phyloP scores from a whole-genome alignment of 768 basidiomycete species.

The Boletales sp. region DNA sequence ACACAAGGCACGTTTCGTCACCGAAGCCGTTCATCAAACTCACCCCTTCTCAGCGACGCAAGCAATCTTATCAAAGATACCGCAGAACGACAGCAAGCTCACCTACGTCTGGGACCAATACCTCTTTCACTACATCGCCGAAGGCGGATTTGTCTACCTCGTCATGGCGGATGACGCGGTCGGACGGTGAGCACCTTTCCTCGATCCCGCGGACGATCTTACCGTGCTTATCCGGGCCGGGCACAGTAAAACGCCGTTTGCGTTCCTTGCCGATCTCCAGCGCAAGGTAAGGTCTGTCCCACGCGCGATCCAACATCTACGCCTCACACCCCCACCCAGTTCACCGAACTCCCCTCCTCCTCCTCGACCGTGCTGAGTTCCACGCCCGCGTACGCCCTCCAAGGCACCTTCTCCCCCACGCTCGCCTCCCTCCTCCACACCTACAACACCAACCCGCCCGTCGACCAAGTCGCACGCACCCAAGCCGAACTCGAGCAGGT shows the following conservation, averaged over 20 bases:
- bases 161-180: conserved; percentile 94
- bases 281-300: conserved; percentile 47
- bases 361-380: conserved; percentile 49
- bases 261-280: conserved; percentile 86
- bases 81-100: conserved; percentile 80
- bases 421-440: conserved; percentile 77
- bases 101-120: conserved; percentile 93
- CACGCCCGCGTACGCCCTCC: conserved; percentile 59
- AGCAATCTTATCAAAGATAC: conserved; percentile 92
- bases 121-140: conserved; percentile 91
- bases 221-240: neutral
- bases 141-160: conserved; percentile 81
- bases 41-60: conserved; percentile 56
- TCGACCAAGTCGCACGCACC: conserved; percentile 86
- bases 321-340: conserved; percentile 34
- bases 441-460: conserved; percentile 85
- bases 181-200: conserved; percentile 58
- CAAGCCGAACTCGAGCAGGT: conserved; percentile 86
- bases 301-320: neutral
- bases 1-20: conserved; percentile 65
- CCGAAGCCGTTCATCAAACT: neutral
- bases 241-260: conserved; percentile 84
- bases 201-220: neutral
- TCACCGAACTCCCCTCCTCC: conserved; percentile 59
- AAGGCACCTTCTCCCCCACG: conserved; percentile 66